These are phyloP conservation scores for Solanum pimpinellifolium DNA, from an alignment of 257 asterid species.

Conservation along the genomic window DNA sequence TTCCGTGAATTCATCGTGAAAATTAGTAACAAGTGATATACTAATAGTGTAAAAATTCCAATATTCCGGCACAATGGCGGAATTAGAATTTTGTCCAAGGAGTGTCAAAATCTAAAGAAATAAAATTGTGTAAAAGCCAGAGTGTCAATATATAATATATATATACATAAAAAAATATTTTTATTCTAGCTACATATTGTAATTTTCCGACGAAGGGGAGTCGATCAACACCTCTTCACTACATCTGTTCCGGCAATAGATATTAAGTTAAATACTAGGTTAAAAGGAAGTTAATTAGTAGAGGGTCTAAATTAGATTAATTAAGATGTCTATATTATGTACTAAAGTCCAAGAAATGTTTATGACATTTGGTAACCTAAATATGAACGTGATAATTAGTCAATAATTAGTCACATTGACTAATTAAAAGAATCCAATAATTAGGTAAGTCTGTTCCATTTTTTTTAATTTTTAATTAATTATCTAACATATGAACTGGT, in stretches of 20 bases:
- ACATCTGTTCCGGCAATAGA: background rate
- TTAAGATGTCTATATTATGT: background rate
- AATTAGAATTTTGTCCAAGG: too few species aligned
- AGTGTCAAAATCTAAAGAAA: too few species aligned
- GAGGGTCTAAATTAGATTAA: background rate
- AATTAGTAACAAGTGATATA: background rate
- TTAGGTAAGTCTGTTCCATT: background rate
- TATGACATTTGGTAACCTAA: conserved; percentile 20
- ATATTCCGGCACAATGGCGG: background rate
- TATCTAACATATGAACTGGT: background rate
- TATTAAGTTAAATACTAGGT: background rate
- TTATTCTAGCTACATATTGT: too few species aligned
- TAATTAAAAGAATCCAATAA: background rate
- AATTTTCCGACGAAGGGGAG: too few species aligned
- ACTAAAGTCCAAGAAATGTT: background rate
- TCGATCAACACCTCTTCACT: too few species aligned
- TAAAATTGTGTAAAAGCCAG: too few species aligned
- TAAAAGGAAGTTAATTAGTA: background rate
- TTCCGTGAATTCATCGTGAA: background rate
- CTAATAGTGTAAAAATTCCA: background rate
- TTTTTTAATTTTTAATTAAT: background rate
- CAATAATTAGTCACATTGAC: background rate
- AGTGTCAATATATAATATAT: too few species aligned
- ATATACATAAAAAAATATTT: too few species aligned
- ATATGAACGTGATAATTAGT: background rate